Percentiles rank a stretch among this genome's conserved stretches.
These are phyloP conservation scores for Dothideomycetes sp. DNA, from an alignment of 2,329 filamentous ascomycete genomes.

Conservation along the genomic window DNA sequence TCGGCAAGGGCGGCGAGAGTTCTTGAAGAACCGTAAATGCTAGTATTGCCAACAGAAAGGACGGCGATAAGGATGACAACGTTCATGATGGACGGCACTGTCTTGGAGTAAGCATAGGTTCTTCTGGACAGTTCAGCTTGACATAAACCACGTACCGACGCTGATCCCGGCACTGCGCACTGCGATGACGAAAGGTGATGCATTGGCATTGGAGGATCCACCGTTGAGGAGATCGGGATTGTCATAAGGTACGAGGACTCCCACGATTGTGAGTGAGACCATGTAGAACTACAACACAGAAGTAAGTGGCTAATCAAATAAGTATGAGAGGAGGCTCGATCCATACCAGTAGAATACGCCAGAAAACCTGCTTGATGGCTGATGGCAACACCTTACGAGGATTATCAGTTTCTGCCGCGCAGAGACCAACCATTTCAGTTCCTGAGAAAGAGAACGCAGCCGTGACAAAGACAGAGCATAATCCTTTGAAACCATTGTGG, in stretches of 20 bases:
- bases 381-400: slow-evolving; percentile 72
- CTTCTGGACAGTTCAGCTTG: no score
- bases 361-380: slow-evolving; percentile 89
- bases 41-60: slow-evolving; percentile 81
- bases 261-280: slow-evolving; percentile 68
- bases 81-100: slow-evolving; percentile 80
- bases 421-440: slow-evolving; percentile 65
- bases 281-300: slow-evolving; percentile 76
- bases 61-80: slow-evolving; percentile 87
- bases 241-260: slow-evolving; percentile 67
- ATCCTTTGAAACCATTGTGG: slow-evolving; percentile 72
- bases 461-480: slow-evolving; percentile 67
- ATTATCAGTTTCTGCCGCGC: slow-evolving; percentile 68
- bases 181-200: slow-evolving; percentile 88
- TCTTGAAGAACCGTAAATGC: slow-evolving; percentile 82
- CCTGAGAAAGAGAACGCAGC: slow-evolving; percentile 68
- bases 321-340: no score
- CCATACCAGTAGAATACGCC: slow-evolving; percentile 52
- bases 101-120: no score
- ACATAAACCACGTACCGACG: no score
- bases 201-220: slow-evolving; percentile 52
- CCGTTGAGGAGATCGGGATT: slow-evolving; percentile 52
- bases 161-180: slow-evolving; percentile 72
- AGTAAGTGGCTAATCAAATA: no score
- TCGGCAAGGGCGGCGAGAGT: slow-evolving; percentile 85